Conservation (phyloP, 345 rosid species). For the Camelina sativa region DNA sequence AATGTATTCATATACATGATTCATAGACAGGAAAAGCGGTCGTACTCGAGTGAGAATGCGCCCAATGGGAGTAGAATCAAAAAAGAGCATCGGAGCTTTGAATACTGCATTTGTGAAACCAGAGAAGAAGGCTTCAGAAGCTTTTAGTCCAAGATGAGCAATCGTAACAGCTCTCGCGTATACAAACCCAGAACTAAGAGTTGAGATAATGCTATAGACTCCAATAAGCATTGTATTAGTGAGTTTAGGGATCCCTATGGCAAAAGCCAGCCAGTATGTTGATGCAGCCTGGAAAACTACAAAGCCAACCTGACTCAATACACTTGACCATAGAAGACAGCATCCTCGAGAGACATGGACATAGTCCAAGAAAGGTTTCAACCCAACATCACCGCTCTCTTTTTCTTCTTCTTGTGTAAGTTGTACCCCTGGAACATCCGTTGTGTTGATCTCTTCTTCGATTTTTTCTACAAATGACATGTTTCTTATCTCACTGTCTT, state of each 20-base stretch:
- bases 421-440: slow-evolving; percentile 48
- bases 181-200: slow-evolving; percentile 56
- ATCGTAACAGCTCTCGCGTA: slow-evolving; percentile 51
- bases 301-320: slow-evolving; percentile 51
- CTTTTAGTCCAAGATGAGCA: slow-evolving; percentile 66
- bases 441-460: slow-evolving; percentile 43
- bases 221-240: slow-evolving; percentile 54
- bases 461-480: slow-evolving; percentile 29
- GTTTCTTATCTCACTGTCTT: slow-evolving; percentile 18
- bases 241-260: slow-evolving; percentile 58
- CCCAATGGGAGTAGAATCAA: slow-evolving; percentile 80
- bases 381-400: slow-evolving; percentile 64
- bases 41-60: slow-evolving; percentile 79
- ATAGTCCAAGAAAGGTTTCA: slow-evolving; percentile 72
- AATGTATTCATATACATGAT: slow-evolving; percentile 12
- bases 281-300: slow-evolving; percentile 62
- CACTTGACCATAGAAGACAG: slow-evolving; percentile 42
- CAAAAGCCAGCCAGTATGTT: slow-evolving; percentile 78
- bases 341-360: slow-evolving; percentile 55
- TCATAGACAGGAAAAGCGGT: background rate
- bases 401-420: slow-evolving; percentile 73
- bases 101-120: slow-evolving; percentile 65
- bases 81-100: slow-evolving; percentile 80
- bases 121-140: slow-evolving; percentile 74
- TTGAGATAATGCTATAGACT: slow-evolving; percentile 62